These are phyloP conservation scores for Saturnispora besseyi DNA, from an alignment of 805 yeast genomes.

Conservation along the genomic window DNA sequence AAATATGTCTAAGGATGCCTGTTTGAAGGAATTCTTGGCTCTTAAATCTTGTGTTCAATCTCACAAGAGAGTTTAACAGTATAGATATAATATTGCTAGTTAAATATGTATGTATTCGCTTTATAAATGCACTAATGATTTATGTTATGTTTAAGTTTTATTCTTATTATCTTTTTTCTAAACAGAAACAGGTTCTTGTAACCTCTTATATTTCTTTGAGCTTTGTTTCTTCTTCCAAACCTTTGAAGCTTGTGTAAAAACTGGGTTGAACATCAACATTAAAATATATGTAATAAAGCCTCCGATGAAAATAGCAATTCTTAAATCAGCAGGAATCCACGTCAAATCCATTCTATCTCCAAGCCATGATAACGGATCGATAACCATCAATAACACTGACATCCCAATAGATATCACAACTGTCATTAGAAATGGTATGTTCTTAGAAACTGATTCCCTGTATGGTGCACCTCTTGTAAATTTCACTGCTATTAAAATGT, in stretches of 20 bases:
- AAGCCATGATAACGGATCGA: constrained; percentile 38
- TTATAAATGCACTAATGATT: neutral
- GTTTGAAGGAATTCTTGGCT: constrained; percentile 39
- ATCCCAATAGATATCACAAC: constrained; percentile 39
- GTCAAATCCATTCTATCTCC: constrained; percentile 76
- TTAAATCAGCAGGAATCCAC: constrained; percentile 41
- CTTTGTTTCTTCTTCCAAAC: constrained; percentile 6
- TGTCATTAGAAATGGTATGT: constrained; percentile 62
- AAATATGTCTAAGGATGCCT: constrained; percentile 43
- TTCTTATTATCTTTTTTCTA: neutral
- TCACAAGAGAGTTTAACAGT: constrained; percentile 6
- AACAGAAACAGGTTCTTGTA: neutral
- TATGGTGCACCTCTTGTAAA: constrained; percentile 91
- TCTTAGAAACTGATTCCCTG: constrained; percentile 62
- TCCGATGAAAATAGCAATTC: constrained; percentile 37
- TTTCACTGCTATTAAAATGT: constrained; percentile 74
- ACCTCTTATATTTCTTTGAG: constrained; percentile 4
- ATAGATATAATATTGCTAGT: neutral
- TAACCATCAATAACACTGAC: constrained; percentile 46
- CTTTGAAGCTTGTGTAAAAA: neutral
- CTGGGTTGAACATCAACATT: neutral
- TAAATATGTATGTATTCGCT: neutral
- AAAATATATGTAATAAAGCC: constrained; percentile 39
- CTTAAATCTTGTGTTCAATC: constrained; percentile 43
- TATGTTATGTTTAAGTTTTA: neutral